Conservation (phyloP, 1,139 yeast genomes). For the Lodderomyces metapsilosis region DNA sequence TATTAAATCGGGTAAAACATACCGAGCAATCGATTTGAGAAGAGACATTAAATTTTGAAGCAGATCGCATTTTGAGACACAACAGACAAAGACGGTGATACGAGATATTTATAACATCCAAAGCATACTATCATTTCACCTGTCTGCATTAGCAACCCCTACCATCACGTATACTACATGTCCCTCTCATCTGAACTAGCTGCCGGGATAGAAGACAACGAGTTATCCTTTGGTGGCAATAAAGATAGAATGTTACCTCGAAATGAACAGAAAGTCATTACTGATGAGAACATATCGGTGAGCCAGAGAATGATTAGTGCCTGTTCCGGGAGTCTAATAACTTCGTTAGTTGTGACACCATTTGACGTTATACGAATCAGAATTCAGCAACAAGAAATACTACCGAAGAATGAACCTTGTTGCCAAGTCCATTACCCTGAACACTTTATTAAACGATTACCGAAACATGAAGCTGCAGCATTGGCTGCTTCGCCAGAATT, state of each 20-base stretch:
- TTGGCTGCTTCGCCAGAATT: slow-evolving; percentile 21
- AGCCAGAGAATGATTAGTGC: slow-evolving; percentile 84
- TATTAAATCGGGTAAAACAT: slow-evolving; percentile 1
- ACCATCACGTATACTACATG: slow-evolving; percentile 18
- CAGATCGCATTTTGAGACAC: background rate
- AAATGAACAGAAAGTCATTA: background rate
- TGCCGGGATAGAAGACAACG: slow-evolving; percentile 35
- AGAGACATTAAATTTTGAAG: too few relatives aligned
- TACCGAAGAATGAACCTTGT: slow-evolving; percentile 36
- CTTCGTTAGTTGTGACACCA: slow-evolving; percentile 86
- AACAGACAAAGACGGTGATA: background rate
- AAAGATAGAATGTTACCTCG: background rate
- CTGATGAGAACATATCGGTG: slow-evolving; percentile 38
- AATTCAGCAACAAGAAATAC: slow-evolving; percentile 80
- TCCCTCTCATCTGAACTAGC: slow-evolving; percentile 40
- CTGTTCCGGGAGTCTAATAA: slow-evolving; percentile 84
- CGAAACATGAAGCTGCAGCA: slow-evolving; percentile 1
- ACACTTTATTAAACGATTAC: slow-evolving; percentile 4
- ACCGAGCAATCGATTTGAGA: slow-evolving; percentile 4
- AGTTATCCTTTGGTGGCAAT: slow-evolving; percentile 3
- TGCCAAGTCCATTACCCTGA: slow-evolving; percentile 22
- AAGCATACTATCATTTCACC: too few relatives aligned
- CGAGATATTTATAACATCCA: too few relatives aligned
- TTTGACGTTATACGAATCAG: slow-evolving; percentile 91
- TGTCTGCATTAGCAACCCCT: too few relatives aligned